Evolutionary conservation across 352 stramenopile genomes (phyloP).

Genomic region (Globisporangium canariense): DNA sequence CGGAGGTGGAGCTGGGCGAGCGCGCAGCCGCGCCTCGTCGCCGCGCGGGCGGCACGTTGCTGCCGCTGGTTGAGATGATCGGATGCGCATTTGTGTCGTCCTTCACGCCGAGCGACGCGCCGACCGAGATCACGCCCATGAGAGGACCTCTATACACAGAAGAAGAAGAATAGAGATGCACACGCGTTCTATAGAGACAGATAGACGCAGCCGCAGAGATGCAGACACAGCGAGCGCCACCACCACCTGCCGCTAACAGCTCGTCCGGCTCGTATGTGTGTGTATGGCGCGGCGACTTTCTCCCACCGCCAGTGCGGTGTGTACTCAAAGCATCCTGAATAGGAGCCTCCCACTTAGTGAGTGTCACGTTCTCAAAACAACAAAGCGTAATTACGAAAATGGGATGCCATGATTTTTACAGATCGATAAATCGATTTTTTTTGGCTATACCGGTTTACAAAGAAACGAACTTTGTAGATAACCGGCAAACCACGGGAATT

Average conservation of each 20-base stretch:
- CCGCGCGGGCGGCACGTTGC: background rate
- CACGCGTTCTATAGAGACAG: background rate
- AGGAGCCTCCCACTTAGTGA: too few species aligned
- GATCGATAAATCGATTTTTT: too few species aligned
- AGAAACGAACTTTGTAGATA: too few species aligned
- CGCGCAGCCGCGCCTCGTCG: constrained; percentile 7
- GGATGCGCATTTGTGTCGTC: constrained; percentile 19
- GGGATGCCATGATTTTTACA: too few species aligned
- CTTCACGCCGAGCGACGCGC: constrained; percentile 69
- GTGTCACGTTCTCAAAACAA: too few species aligned
- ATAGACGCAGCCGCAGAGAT: background rate
- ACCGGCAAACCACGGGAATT: too few species aligned
- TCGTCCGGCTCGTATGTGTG: background rate
- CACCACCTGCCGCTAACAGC: background rate
- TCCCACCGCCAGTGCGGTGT: constrained; percentile 3
- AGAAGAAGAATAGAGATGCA: background rate
- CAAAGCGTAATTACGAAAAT: too few species aligned
- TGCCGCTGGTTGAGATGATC: background rate
- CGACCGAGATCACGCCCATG: constrained; percentile 82
- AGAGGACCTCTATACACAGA: background rate
- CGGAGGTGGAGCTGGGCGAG: background rate
- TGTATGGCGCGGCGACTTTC: constrained; percentile 5
- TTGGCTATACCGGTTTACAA: too few species aligned
- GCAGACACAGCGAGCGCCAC: background rate
- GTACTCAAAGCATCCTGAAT: too few species aligned